Evolutionary conservation across 1,139 yeast genomes (phyloP), one percentile per base, ranked within the genome.

Genomic region (Pichia sp.): DNA sequence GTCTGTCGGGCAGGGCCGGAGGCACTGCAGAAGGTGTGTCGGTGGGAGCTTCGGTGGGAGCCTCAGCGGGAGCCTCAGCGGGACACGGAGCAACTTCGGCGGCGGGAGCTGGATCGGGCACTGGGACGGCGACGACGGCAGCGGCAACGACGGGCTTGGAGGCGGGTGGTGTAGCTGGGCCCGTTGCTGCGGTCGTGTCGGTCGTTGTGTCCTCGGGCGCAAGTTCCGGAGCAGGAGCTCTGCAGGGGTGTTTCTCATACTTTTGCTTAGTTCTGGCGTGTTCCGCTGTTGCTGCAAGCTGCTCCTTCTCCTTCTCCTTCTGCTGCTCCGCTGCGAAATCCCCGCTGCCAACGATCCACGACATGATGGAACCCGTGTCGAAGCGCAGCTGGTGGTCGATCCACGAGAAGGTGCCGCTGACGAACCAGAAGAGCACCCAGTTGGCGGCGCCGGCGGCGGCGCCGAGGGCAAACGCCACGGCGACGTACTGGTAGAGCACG

Each of bases 381-480:
- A 29, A 15, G 15, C 41, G 31, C n/a, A 46, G 38, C 42, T 8
- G 5, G 5, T n/a, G 31, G 30, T 52, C 51, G 11, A 44, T 2
- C 49, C 49, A 47, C 6, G 19, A 13, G n/a, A 49, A 19, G n/a
- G 41, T 4, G 26, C 30, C 38, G 11, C 29, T 19, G 2, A 46
- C 41, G 19, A 41, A 4, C 10, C 34, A 51, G 30, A 57, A 50
- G 41, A 55, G 8, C 3, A 50, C 0, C 40, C 45, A 30, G 30
- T 57, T 51, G 7, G 45, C 13, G 23, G 51, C 3, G 11, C 64
- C 65, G 34, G 49, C 40, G 4, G 42, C 23, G 8, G 56, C 29
- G 4, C 65, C 65, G 11, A 58, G 29, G 6, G 58, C 31, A 6
- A 56, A 29, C 8, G 64, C 56, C n/a, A 56, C 48, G 4, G 50